Percentiles rank a stretch among this genome's conserved stretches.
These are phyloP conservation scores for Calycina marina DNA, from an alignment of 2,329 filamentous ascomycete species.

Conservation along the genomic window DNA sequence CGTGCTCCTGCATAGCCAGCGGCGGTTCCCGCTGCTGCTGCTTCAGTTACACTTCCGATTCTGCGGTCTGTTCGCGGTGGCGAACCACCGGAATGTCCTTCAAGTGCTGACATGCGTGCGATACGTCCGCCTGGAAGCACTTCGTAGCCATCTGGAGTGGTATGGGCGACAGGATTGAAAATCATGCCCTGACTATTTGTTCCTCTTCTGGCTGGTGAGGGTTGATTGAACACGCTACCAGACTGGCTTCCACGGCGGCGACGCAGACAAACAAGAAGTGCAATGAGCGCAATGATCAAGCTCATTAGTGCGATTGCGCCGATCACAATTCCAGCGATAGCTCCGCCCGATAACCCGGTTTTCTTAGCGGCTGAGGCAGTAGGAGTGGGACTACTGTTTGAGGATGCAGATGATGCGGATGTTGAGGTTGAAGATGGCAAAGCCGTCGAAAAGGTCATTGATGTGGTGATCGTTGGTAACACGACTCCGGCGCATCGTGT, in stretches of 20 bases:
- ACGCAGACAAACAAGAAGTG: constrained; percentile 33
- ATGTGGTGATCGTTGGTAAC: constrained; percentile 60
- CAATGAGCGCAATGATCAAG: constrained; percentile 51
- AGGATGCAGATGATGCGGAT: constrained; percentile 8
- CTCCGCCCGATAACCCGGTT: constrained; percentile 58
- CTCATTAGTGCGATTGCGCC: constrained; percentile 60
- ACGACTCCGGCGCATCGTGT: constrained; percentile 59
- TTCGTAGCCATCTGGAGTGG: constrained; percentile 42
- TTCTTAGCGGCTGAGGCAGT: constrained; percentile 3
- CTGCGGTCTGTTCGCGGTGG: constrained; percentile 22
- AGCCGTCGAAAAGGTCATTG: constrained; percentile 44
- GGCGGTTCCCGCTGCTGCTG: constrained; percentile 31
- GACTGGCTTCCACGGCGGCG: constrained; percentile 43
- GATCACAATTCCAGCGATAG: constrained; percentile 81
- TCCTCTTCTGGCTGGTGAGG: constrained; percentile 53
- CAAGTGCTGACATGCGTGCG: constrained; percentile 87
- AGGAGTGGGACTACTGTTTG: no score
- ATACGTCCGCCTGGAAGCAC: constrained; percentile 78
- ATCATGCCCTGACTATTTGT: constrained; percentile 24
- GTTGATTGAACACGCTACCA: constrained; percentile 77
- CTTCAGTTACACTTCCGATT: constrained; percentile 8
- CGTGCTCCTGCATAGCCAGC: constrained; percentile 32
- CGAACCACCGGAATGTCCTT: constrained; percentile 53
- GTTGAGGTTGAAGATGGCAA: constrained; percentile 32
- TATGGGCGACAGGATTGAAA: constrained; percentile 25